Base-by-base conservation (phyloP, 345 rosid species). In the Gossypium longicalyx region DNA sequence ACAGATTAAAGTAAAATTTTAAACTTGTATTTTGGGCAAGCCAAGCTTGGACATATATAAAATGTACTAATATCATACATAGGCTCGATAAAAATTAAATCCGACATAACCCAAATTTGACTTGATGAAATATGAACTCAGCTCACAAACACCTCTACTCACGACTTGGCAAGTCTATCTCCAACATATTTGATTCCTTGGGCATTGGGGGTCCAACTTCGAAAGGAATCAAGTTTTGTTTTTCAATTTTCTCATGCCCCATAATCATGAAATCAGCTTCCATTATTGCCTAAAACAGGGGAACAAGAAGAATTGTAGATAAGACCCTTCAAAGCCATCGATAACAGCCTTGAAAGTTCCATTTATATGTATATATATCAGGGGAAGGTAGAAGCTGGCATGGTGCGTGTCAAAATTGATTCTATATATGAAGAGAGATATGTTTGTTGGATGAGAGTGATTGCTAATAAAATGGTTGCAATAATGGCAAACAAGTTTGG, bases 361-460 rank as follows among this genome's bases (percentile, higher is more conserved):
- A 23, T 15, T 12, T 15, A 22, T 9, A 38, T n/a, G 12, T 3
- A 64, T 19, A 64, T 4, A 65, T 16, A 52, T 16, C 73, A 51
- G 59, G 73, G 72, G 73, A 57, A 69, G 73, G 72, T 69, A 10
- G 63, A 54, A 70, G 63, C 62, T n/a, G 74, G 51, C 48, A 5
- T 62, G 63, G 51, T 54, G 74, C 22, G 64, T 53, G 52, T 56
- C 47, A 4, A 71, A 41, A n/a, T 41, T n/a, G 74, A 56, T n/a
- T 54, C n/a, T 54, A 54, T 7, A 13, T 12, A 19, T 9, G 22
- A 12, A 54, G 51, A 34, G 22, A 45, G 20, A 53, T 29, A 19
- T 9, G 27, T 34, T 34, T 29, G 74, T 70, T 29, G 74, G 62
- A 70, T 53, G 62, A 29, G 62, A 70, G 12, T n/a, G 49, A 52